phyloP scores from a whole-genome alignment of 1,284 basidiomycete species.

The Tranzscheliella williamsii region DNA sequence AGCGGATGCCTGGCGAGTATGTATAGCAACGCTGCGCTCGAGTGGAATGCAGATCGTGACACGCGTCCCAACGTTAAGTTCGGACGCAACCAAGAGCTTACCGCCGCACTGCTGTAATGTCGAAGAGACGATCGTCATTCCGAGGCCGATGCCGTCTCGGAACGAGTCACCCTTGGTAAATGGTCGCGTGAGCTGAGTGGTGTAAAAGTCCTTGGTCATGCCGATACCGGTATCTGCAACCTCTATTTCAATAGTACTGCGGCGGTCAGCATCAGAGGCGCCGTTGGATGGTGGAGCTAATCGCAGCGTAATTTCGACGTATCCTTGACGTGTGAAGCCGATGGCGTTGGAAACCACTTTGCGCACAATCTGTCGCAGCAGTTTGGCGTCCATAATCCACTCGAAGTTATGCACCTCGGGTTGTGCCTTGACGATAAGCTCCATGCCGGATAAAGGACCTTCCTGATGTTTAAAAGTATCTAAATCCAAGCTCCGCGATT shows the following conservation, averaged over 20 bases:
- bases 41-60: slow-evolving; percentile 41
- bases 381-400: slow-evolving; percentile 10
- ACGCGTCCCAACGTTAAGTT: slow-evolving; percentile 36
- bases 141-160: slow-evolving; percentile 44
- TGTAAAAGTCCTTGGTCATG: slow-evolving; percentile 39
- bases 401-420: slow-evolving; percentile 14
- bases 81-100: slow-evolving; percentile 32
- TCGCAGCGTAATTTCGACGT: slow-evolving; percentile 30
- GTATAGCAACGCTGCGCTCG: too few species aligned
- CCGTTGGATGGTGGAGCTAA: slow-evolving; percentile 7
- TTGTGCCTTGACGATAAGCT: slow-evolving; percentile 39
- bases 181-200: slow-evolving; percentile 30
- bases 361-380: slow-evolving; percentile 12
- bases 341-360: slow-evolving; percentile 47
- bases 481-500: slow-evolving; percentile 14
- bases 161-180: slow-evolving; percentile 47
- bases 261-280: slow-evolving; percentile 3
- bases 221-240: slow-evolving; percentile 32
- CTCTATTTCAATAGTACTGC: slow-evolving; percentile 21
- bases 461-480: slow-evolving; percentile 3
- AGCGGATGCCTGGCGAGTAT: too few species aligned
- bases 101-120: slow-evolving; percentile 37
- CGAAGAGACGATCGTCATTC: slow-evolving; percentile 45
- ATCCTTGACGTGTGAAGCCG: slow-evolving; percentile 34
- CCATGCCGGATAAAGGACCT: slow-evolving; percentile 11